phyloP scores from a whole-genome alignment of 2,329 filamentous ascomycete genomes.

The Sporothrix pseudoabietina region DNA sequence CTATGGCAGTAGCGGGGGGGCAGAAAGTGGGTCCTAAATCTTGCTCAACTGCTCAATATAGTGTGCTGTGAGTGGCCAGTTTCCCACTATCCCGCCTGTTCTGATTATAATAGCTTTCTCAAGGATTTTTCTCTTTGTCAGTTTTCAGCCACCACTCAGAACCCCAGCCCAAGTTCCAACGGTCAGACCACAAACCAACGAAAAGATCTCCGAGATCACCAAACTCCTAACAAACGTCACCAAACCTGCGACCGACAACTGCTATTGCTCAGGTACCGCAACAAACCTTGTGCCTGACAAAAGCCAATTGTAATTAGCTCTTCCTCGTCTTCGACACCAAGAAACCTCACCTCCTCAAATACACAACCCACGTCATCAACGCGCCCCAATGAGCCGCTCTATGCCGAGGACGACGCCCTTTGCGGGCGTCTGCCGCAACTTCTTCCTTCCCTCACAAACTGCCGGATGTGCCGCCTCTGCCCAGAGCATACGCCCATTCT shows the following conservation, averaged over 20 bases:
- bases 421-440: slow-evolving; percentile 27
- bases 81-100: not conserved
- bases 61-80: slow-evolving; percentile 27
- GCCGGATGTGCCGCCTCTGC: not conserved
- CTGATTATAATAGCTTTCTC: slow-evolving; percentile 27
- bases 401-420: slow-evolving; percentile 30
- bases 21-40: slow-evolving; percentile 13
- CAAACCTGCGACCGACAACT: not conserved
- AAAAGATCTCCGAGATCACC: not conserved
- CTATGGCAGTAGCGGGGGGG: not conserved
- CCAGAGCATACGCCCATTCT: slow-evolving; percentile 11
- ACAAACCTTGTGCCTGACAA: not conserved
- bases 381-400: slow-evolving; percentile 29
- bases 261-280: not conserved
- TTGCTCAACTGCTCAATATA: not conserved
- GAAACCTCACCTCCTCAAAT: no score
- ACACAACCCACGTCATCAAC: no score
- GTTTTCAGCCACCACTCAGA: not conserved
- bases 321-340: no score
- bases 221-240: not conserved
- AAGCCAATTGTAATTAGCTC: not conserved
- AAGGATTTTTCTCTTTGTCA: slow-evolving; percentile 17
- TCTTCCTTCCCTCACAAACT: slow-evolving; percentile 11
- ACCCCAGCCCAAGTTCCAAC: not conserved
- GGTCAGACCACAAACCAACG: slow-evolving; percentile 3